Evolutionary conservation across 2,329 filamentous ascomycete genomes (phyloP), one percentile per base, ranked within the genome.

Genomic region (Xylariales sp.): DNA sequence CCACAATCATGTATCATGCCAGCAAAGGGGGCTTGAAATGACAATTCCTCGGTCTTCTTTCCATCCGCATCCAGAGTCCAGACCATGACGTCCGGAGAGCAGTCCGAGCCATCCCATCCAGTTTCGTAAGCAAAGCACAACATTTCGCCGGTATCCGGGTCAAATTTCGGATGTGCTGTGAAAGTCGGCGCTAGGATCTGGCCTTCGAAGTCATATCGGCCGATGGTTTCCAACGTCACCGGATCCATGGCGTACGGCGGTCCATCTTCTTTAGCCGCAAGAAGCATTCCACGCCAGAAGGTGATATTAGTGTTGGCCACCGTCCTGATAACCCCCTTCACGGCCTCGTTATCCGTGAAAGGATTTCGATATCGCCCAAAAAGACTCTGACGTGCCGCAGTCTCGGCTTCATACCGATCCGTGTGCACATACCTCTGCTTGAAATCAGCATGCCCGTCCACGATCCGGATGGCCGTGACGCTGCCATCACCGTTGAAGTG

Each of bases 241-340:
- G 71, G 72, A 43, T 76, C 69, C 65, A 76, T 63, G 0, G 71
- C 70, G 46, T 65, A 76, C 1, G 73, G 72, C 11, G 69, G 70
- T 0, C 68, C 65, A 43, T 74, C 70, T 42, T 82, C 78, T 49
- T 80, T 81, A 38, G 62, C 65, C 0, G 75, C 75, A 4, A 80
- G 60, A 43, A 80, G 51, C 34, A 73, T 66, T 0, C 75, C 75
- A 6, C 73, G 61, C 70, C 74, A 81, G 50, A 73, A 77, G 1
- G 74, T 62, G n/a, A 81, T 61, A 43, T 82, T 81, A 1, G 77
- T 81, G 47, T 82, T 81, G 3, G 71, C 68, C 0, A 74, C 74
- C 0, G 74, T 79, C 16, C 75, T 61, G 29, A 80, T 73, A 4
- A 77, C 69, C 2, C 73, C 72, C 37, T 68, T 69, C 5, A 78